Base-by-base conservation (phyloP, 2,329 filamentous ascomycete genomes). In the Fonsecaea monophora region DNA sequence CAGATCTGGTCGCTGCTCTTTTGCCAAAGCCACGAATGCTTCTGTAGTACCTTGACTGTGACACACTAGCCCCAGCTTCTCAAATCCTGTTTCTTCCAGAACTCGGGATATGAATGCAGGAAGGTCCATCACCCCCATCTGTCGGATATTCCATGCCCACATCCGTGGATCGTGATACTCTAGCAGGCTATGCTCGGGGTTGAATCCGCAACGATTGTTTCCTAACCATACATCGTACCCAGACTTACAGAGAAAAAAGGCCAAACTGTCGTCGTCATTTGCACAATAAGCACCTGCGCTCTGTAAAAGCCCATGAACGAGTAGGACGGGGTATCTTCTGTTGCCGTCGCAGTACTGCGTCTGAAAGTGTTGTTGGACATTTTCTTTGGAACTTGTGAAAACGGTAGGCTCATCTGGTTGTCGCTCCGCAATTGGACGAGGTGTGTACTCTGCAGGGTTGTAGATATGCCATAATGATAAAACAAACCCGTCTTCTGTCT, bases 151-250 rank as follows among this genome's bases (percentile, higher is more conserved):
- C 94, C 94, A 98, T 48, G 89, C 88, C 94, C 94, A 97, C 92
- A 97, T 96, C 35, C 93, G 87, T 1, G 94, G 94, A 75, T 98
- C 94, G 2, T 82, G 81, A 71, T 90, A 88, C 1, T 86, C 79
- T 45, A 97, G 85, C 25, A 89, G 79, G 2, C 84, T 86, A 75
- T 98, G 94, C 70, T 88, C 86, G 0, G 94, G 94, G 0, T 86
- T 82, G 78, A 95, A 92, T 1, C 94, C 94, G 75, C 93, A 96
- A 21, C 94, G 86, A 75, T 97, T 97, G 79, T 97, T 96, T 4
- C 94, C 94, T 15, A 97, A 84, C 94, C 94, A 98, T 45, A 98
- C 92, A 77, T 98, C 94, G 78, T 92, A 97, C 1, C 94, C 94
- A 0, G 90, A 89, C 78, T 97, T 97, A 78, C 91, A 93, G 7